These are phyloP conservation scores for Hippophae gyantsensis DNA, from an alignment of 306 rosid genomes.

Conservation along the genomic window DNA sequence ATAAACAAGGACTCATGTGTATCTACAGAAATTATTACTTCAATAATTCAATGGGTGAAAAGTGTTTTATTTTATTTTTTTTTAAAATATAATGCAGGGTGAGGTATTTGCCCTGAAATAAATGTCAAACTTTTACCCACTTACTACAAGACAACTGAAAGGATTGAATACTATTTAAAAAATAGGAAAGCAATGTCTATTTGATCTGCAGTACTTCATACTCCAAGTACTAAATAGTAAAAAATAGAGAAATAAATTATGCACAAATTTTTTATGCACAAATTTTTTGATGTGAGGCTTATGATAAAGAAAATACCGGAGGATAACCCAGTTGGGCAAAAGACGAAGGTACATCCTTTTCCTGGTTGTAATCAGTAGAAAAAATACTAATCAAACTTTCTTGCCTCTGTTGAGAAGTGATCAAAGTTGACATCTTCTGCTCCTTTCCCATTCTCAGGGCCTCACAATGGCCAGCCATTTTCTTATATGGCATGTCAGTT, in stretches of 20 bases:
- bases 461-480: constrained; percentile 82
- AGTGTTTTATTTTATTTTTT: no score
- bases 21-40: no score
- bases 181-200: not conserved
- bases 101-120: no score
- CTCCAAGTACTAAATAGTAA: not conserved
- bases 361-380: constrained; percentile 23
- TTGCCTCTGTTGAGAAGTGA: constrained; percentile 25
- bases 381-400: constrained; percentile 28
- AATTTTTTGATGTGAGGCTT: not conserved
- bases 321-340: constrained; percentile 21
- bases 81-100: no score
- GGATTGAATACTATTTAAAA: not conserved
- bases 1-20: not conserved
- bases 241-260: not conserved
- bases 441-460: constrained; percentile 65
- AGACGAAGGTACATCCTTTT: constrained; percentile 21
- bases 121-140: no score
- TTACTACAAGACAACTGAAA: not conserved
- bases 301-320: constrained; percentile 31
- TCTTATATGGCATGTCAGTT: constrained; percentile 58
- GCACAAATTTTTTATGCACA: not conserved
- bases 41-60: no score
- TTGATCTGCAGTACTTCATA: not conserved
- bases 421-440: constrained; percentile 52